phyloP scores from a whole-genome alignment of 1,284 basidiomycete genomes.

The Pisolithus thermaeus region DNA sequence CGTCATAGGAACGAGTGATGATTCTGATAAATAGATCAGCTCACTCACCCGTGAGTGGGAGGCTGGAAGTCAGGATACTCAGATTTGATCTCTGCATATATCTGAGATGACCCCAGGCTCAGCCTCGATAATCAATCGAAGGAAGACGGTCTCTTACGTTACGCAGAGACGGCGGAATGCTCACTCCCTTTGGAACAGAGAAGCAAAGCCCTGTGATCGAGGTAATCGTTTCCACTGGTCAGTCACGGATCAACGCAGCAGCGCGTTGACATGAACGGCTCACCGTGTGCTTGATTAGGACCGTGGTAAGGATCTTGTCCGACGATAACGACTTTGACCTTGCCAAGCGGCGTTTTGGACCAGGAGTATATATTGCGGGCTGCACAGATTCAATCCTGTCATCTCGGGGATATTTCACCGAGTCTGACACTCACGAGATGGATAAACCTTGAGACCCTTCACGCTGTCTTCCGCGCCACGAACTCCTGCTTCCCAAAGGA shows the following conservation, averaged over 20 bases:
- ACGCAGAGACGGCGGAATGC: constrained; percentile 72
- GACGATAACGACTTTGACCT: constrained; percentile 75
- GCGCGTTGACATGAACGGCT: constrained; percentile 10
- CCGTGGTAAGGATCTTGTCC: constrained; percentile 78
- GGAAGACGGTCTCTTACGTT: constrained; percentile 48
- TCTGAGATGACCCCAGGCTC: constrained; percentile 39
- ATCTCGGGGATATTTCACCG: constrained; percentile 1
- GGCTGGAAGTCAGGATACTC: constrained; percentile 78
- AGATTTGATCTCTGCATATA: constrained; percentile 82
- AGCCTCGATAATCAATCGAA: constrained; percentile 8
- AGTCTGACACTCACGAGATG: constrained; percentile 45
- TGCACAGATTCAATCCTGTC: constrained; percentile 20
- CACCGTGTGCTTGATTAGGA: constrained; percentile 67
- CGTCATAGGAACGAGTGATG: constrained; percentile 7
- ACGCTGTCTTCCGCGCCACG: constrained; percentile 44
- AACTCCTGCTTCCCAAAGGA: constrained; percentile 65
- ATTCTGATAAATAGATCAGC: constrained; percentile 31
- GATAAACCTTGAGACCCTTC: constrained; percentile 50
- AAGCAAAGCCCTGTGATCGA: constrained; percentile 66
- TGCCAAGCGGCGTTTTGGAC: constrained; percentile 74
- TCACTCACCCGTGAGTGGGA: constrained; percentile 85
- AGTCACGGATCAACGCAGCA: not conserved
- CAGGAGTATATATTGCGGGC: constrained; percentile 76
- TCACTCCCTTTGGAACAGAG: constrained; percentile 74
- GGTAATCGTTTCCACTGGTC: constrained; percentile 8